Evolutionary conservation across 495 filamentous ascomycete genomes (phyloP).

Genomic region (Neurospora africana): DNA sequence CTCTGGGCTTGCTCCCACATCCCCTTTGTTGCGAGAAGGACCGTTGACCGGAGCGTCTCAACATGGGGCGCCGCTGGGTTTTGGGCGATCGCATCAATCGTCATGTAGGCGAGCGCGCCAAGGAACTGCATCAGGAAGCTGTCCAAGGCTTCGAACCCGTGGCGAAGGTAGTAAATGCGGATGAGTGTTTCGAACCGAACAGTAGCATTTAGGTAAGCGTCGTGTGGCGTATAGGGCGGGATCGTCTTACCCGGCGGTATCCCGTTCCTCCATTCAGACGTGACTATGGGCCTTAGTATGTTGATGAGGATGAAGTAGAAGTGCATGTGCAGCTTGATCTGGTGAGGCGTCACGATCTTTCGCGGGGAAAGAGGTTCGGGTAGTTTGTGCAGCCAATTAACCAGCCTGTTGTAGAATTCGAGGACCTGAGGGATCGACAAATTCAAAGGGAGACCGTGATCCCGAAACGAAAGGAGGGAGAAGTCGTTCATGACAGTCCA

Average conservation of each 20-base stretch:
- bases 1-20: slow-evolving; percentile 24
- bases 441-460: slow-evolving; percentile 1
- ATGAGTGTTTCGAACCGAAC: slow-evolving; percentile 25
- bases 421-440: slow-evolving; percentile 13
- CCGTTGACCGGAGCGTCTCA: slow-evolving; percentile 22
- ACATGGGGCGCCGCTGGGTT: slow-evolving; percentile 5
- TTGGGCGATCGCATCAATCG: slow-evolving; percentile 16
- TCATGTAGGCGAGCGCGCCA: slow-evolving; percentile 18
- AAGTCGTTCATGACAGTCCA: slow-evolving; percentile 25
- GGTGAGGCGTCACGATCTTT: slow-evolving; percentile 26
- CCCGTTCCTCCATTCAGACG: slow-evolving; percentile 11
- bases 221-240: slow-evolving; percentile 7
- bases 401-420: slow-evolving; percentile 19
- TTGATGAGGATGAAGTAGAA: slow-evolving; percentile 17
- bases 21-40: slow-evolving; percentile 26
- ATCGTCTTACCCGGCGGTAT: neutral
- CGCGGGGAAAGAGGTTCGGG: slow-evolving; percentile 24
- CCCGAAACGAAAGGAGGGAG: slow-evolving; percentile 8
- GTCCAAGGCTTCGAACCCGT: slow-evolving; percentile 27
- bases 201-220: slow-evolving; percentile 16
- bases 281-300: slow-evolving; percentile 12
- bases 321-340: slow-evolving; percentile 26
- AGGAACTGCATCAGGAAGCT: slow-evolving; percentile 26
- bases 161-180: slow-evolving; percentile 32
- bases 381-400: slow-evolving; percentile 18